Conservation (phyloP, 345 rosid species). For the Gossypium mustelinum region DNA sequence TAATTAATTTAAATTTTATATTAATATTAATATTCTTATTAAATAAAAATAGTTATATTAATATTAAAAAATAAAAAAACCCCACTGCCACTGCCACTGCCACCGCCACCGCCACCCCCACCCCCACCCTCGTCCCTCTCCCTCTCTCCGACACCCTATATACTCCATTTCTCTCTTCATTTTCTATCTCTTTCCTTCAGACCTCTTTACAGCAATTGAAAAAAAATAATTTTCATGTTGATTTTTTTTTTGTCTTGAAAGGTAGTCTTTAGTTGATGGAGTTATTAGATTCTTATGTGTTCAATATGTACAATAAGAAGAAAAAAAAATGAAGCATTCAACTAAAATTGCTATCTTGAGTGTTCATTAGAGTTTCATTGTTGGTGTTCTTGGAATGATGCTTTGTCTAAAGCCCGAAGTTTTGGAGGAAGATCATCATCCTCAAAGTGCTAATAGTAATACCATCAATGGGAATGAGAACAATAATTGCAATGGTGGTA, state of each 20-base stretch:
- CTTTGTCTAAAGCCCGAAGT: constrained; percentile 58
- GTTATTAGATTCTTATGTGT: not conserved
- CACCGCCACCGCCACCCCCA: no score
- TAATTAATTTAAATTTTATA: no score
- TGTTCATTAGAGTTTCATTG: not conserved
- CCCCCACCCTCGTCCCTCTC: no score
- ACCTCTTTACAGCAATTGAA: not conserved
- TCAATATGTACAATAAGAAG: not conserved
- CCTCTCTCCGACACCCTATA: not conserved
- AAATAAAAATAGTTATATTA: no score
- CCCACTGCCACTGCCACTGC: no score
- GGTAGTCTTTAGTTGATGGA: not conserved
- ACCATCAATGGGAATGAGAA: constrained; percentile 8
- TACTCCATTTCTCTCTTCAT: not conserved
- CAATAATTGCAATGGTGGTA: constrained; percentile 12
- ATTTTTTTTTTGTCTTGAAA: not conserved
- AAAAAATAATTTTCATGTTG: not conserved
- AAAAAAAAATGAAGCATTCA: not conserved
- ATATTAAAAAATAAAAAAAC: no score
- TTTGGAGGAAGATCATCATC: constrained; percentile 38
- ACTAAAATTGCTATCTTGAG: not conserved
- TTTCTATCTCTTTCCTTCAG: not conserved
- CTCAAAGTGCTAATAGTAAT: constrained; percentile 18
- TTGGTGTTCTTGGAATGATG: constrained; percentile 26
- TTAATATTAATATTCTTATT: no score